phyloP scores from a whole-genome alignment of 2,329 filamentous ascomycete species.

The Fusarium sp. region DNA sequence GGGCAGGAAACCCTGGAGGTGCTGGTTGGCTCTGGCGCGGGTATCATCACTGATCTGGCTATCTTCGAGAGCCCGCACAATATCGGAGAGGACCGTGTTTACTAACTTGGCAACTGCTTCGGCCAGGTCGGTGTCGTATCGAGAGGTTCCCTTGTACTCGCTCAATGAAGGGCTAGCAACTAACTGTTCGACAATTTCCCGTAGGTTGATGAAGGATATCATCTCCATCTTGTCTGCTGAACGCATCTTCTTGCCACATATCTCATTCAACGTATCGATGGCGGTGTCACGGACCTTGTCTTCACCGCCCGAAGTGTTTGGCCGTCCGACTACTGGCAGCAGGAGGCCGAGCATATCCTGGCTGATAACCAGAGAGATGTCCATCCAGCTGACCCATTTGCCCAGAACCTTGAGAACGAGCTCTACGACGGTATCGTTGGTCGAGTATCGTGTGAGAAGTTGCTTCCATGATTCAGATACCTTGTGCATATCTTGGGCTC shows the following conservation, averaged over 20 bases:
- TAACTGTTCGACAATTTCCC: constrained; percentile 85
- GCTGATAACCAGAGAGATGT: constrained; percentile 93
- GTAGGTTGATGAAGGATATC: constrained; percentile 89
- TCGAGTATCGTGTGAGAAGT: constrained; percentile 81
- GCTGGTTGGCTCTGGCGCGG: constrained; percentile 79
- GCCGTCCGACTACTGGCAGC: constrained; percentile 86
- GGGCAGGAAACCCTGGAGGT: constrained; percentile 85
- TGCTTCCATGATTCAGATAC: constrained; percentile 93
- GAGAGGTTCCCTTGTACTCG: constrained; percentile 81
- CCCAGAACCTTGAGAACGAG: constrained; percentile 91
- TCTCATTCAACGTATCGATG: constrained; percentile 94
- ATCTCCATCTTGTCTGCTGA: constrained; percentile 92
- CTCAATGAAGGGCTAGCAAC: constrained; percentile 83
- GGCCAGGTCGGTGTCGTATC: constrained; percentile 94
- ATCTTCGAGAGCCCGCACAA: constrained; percentile 87
- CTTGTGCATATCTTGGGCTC: constrained; percentile 87
- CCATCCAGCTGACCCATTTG: constrained; percentile 99
- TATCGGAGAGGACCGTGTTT: constrained; percentile 87
- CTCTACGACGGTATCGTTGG: constrained; percentile 79
- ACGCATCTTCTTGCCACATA: constrained; percentile 98
- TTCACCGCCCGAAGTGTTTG: constrained; percentile 68
- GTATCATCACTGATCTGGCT: constrained; percentile 68
- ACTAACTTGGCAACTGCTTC: constrained; percentile 96
- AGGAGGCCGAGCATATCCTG: constrained; percentile 86
- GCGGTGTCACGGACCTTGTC: constrained; percentile 90